Percentiles rank a stretch among this genome's conserved stretches.
Evolutionary conservation across 2,329 filamentous ascomycete species (phyloP).

Genomic region (Purpureocillium takamizusanense): DNA sequence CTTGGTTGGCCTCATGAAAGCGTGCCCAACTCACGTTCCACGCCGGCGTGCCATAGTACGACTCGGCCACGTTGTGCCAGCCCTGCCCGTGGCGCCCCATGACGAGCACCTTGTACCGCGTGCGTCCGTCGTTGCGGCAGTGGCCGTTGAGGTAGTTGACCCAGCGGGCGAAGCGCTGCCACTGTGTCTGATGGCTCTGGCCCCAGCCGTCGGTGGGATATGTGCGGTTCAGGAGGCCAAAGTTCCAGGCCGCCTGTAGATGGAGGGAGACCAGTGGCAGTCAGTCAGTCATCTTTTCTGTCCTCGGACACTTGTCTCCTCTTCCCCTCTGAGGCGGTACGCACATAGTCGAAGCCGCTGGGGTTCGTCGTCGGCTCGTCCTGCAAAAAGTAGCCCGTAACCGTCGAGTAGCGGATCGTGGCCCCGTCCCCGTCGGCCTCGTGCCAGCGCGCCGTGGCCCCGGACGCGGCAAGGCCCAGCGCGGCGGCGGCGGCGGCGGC

Average conservation of each 20-base stretch:
- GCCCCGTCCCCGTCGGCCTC: conserved; percentile 19
- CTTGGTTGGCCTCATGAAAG: too few relatives aligned
- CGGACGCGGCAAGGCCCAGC: conserved; percentile 16
- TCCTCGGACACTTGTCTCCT: too few relatives aligned
- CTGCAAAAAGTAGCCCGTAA: conserved; percentile 56
- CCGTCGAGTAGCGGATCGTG: conserved; percentile 49
- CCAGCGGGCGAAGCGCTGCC: conserved; percentile 55
- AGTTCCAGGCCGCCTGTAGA: conserved; percentile 47
- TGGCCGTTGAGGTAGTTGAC: conserved; percentile 43
- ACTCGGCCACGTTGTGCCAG: conserved; percentile 53
- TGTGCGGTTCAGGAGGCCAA: conserved; percentile 54
- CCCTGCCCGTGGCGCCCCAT: conserved; percentile 65
- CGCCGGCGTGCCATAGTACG: conserved; percentile 56
- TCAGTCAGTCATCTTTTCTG: too few relatives aligned
- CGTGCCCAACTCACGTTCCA: too few relatives aligned
- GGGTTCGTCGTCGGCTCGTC: conserved; percentile 48
- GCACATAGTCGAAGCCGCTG: conserved; percentile 54
- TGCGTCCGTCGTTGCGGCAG: conserved; percentile 26
- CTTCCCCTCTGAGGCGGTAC: too few relatives aligned
- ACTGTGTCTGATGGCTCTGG: conserved; percentile 41
- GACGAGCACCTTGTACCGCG: conserved; percentile 57
- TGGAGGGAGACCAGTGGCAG: background rate
- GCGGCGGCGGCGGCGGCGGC: conserved; percentile 14
- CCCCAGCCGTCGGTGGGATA: conserved; percentile 45
- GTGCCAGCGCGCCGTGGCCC: conserved; percentile 18